phyloP scores from a whole-genome alignment of 139 green algal species.

The Micromonas commoda region DNA sequence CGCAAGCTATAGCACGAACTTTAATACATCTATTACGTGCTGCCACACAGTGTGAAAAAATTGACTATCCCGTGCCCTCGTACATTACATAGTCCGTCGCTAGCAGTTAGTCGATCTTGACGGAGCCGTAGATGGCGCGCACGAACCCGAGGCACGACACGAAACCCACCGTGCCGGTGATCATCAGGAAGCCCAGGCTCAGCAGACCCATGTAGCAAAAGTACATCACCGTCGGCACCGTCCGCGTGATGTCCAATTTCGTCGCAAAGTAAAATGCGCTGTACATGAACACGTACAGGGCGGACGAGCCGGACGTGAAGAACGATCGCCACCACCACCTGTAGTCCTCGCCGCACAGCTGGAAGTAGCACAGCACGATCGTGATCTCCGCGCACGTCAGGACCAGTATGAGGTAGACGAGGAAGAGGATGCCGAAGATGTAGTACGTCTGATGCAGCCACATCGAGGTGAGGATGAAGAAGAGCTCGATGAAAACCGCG shows the following conservation, averaged over 20 bases:
- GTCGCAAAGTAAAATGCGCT: conserved; percentile 93
- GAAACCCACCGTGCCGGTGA: conserved; percentile 91
- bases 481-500: conserved; percentile 99
- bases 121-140: conserved; percentile 74
- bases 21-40: too few species aligned
- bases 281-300: conserved; percentile 95
- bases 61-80: too few species aligned
- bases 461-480: conserved; percentile 98
- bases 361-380: conserved; percentile 98
- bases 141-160: conserved; percentile 85
- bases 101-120: conserved; percentile 98
- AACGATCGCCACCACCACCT: conserved; percentile 94
- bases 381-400: conserved; percentile 98
- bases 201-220: conserved; percentile 95
- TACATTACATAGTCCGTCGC: not conserved
- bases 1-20: too few species aligned
- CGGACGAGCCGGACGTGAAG: conserved; percentile 80
- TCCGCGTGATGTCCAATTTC: conserved; percentile 93
- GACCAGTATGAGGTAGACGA: conserved; percentile 93
- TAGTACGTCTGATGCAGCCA: conserved; percentile 95
- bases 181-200: conserved; percentile 75
- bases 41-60: too few species aligned
- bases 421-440: conserved; percentile 94
- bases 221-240: conserved; percentile 76
- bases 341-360: conserved; percentile 79